Percentiles rank a stretch among this genome's conserved stretches.
phyloP scores from a whole-genome alignment of 2,329 filamentous ascomycete species.

The Claviceps spartinae region DNA sequence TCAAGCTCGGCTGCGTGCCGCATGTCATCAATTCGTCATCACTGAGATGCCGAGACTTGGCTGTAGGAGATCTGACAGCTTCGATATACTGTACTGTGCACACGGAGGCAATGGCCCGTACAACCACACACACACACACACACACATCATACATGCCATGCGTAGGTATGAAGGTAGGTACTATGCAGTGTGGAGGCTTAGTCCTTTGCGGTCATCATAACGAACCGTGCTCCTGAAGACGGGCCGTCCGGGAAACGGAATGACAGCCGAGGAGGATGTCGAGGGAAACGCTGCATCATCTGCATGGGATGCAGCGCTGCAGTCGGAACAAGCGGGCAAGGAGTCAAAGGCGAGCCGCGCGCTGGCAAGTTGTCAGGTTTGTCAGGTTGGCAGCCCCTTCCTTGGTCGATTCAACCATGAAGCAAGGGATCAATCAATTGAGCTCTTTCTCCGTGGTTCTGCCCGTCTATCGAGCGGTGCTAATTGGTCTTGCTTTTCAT shows the following conservation, averaged over 20 bases:
- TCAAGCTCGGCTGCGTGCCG: not conserved
- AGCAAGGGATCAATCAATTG: not conserved
- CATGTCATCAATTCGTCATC: slow-evolving; percentile 1
- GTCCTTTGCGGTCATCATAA: not conserved
- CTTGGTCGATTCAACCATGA: not conserved
- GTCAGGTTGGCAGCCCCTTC: not conserved
- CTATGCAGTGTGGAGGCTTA: not conserved
- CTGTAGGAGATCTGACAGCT: not conserved
- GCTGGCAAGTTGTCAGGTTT: not conserved
- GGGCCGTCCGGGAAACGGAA: slow-evolving; percentile 5
- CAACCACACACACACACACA: not conserved
- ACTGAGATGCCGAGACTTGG: not conserved
- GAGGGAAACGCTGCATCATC: slow-evolving; percentile 3
- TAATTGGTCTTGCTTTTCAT: not conserved
- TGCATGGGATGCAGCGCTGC: slow-evolving; percentile 1
- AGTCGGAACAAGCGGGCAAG: not conserved
- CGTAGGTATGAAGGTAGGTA: not conserved
- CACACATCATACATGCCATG: not conserved
- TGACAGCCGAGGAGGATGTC: slow-evolving; percentile 2
- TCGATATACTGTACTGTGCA: not conserved
- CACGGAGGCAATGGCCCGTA: not conserved
- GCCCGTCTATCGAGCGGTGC: slow-evolving; percentile 1
- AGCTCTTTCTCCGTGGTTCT: not conserved
- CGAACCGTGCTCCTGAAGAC: slow-evolving; percentile 5
- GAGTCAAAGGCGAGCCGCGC: not conserved